Evolutionary conservation across 495 filamentous ascomycete genomes (phyloP), one percentile per base, ranked within the genome.

Genomic region (Penicillium riverlandense): DNA sequence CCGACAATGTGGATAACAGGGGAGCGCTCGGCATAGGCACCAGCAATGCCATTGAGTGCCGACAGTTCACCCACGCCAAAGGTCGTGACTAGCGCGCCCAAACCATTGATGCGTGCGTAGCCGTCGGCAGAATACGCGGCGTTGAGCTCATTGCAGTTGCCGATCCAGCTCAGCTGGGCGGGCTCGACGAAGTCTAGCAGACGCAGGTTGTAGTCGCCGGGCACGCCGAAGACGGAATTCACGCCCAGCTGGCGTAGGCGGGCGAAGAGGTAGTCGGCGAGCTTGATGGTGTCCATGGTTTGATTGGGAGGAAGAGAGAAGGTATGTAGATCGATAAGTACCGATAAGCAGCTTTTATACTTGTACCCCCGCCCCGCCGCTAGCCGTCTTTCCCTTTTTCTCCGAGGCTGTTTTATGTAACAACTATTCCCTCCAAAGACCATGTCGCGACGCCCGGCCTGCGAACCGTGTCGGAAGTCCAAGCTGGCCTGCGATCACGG

Each of bases 1-100:
- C 88, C 88, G 29, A 94, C 86, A 41, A 95, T 86, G 57, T 95
- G 88, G 14, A 91, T 76, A 10, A 95, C 69, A 0, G 86, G 84
- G 1, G 88, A 80, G 47, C 78, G 77, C 62, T 95, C 88, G 2
- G 83, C 77, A 62, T 79, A 88, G 42, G 82, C 74, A 30, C 85
- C 85, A 7, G 82, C 84, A 37, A 88, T 63, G 11, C 79, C 85
- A 47, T 88, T 88, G 45, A 88, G 58, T 30, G 84, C 84, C 4
- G 82, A 86, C 5, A 90, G 69, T 56, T 90, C 87, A 22, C 86
- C 86, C 11, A 90, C 85, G 28, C 86, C 87, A 44, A 86, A 90
- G 1, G 86, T 89, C 29, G 87, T 92, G 31, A 89, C 63, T 37
- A 91, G 56, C 2, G 88, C 87, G 9, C 74, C 71, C 11, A 89